Percentiles rank a stretch among this genome's conserved stretches.
These are phyloP conservation scores for Eragrostis curvula DNA, from an alignment of 176 grass and related monocot genomes.

Conservation along the genomic window DNA sequence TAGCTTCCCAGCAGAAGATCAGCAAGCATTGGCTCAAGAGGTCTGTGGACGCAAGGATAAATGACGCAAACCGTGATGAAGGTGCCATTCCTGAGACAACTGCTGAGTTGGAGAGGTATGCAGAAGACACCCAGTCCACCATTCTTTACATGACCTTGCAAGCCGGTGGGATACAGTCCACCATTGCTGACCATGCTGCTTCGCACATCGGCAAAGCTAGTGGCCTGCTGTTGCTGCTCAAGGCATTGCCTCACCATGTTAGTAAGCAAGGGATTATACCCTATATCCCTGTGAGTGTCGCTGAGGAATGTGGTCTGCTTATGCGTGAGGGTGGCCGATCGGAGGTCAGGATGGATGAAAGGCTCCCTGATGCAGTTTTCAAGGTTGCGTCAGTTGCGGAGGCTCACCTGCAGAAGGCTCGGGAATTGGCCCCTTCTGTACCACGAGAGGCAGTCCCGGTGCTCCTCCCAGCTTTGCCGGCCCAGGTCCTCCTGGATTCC, in stretches of 20 bases:
- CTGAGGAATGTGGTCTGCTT: conserved; percentile 68
- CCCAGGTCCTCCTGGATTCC: conserved; percentile 74
- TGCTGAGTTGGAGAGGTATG: conserved; percentile 78
- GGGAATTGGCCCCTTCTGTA: conserved; percentile 63
- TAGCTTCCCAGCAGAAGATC: conserved; percentile 61
- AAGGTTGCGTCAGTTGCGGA: conserved; percentile 78
- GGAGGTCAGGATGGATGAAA: conserved; percentile 70
- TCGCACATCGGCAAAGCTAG: conserved; percentile 86
- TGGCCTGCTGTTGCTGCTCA: conserved; percentile 80
- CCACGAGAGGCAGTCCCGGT: conserved; percentile 57
- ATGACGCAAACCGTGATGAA: conserved; percentile 72
- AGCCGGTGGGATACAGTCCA: conserved; percentile 76
- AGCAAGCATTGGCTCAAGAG: conserved; percentile 93
- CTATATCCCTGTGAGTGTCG: conserved; percentile 71
- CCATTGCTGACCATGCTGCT: conserved; percentile 70
- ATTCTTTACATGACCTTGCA: conserved; percentile 85
- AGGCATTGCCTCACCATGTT: conserved; percentile 84
- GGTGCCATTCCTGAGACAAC: conserved; percentile 49
- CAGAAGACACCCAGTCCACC: conserved; percentile 86
- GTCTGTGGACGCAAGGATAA: conserved; percentile 78
- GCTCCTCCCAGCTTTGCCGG: conserved; percentile 73
- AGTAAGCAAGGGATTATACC: conserved; percentile 67
- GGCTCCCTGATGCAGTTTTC: conserved; percentile 77
- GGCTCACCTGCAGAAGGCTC: conserved; percentile 77
- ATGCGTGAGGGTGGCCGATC: conserved; percentile 36